Evolutionary conservation across 805 yeast genomes (phyloP).

Genomic region (Nakazawaea ishiwadae): DNA sequence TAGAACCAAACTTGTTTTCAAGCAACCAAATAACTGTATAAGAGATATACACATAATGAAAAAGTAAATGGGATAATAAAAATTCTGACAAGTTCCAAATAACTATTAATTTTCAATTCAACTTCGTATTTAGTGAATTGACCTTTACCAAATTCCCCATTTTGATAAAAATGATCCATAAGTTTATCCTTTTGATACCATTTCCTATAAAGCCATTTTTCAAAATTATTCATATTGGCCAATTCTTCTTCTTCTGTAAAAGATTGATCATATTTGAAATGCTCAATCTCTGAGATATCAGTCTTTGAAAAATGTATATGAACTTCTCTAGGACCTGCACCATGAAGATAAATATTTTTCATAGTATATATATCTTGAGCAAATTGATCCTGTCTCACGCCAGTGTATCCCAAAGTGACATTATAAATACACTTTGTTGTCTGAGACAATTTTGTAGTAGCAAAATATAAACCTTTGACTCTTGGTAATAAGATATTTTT

Average conservation of each 20-base stretch:
- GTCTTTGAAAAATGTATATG: constrained; percentile 61
- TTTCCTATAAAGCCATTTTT: constrained; percentile 64
- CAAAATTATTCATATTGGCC: constrained; percentile 44
- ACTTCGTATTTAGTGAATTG: constrained; percentile 16
- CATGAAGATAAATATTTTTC: constrained; percentile 56
- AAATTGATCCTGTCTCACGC: constrained; percentile 53
- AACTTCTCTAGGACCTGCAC: constrained; percentile 65
- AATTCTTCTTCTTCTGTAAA: constrained; percentile 37
- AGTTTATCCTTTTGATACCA: constrained; percentile 80
- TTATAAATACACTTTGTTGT: constrained; percentile 67
- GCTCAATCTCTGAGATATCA: constrained; percentile 59
- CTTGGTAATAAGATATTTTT: constrained; percentile 78
- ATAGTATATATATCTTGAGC: constrained; percentile 79
- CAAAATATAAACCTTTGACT: constrained; percentile 69
- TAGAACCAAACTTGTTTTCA: neutral
- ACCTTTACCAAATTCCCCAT: constrained; percentile 43
- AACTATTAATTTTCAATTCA: constrained; percentile 19
- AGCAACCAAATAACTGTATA: neutral
- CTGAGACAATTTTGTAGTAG: constrained; percentile 49
- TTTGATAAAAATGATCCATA: constrained; percentile 54
- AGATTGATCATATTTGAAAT: constrained; percentile 41
- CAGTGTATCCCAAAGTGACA: constrained; percentile 78
- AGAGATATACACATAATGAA: neutral
- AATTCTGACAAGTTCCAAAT: constrained; percentile 22
- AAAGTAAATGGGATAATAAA: constrained; percentile 20